Base-by-base conservation (phyloP, 306 rosid genomes). In the barrel medic (Medicago truncatula) region DNA sequence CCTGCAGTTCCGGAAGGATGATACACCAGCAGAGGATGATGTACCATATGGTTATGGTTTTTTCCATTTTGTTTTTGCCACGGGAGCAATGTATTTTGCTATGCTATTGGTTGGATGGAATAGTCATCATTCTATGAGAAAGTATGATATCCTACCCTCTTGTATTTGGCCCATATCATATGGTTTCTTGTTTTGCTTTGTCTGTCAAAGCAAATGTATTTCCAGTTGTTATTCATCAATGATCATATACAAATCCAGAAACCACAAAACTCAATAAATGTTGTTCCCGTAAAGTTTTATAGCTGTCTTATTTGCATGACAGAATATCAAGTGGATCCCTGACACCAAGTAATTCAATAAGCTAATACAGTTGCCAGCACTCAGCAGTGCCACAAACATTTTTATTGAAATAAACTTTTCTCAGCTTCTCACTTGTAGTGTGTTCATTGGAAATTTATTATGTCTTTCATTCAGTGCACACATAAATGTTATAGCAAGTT, bases 41-140 rank as follows among this genome's bases (percentile, higher is more conserved):
- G 93, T 90, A 49, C 99, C 99, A 5, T 95, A 95, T 46, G 99
- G 99, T 65, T 95, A 95, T 79, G 99, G 99, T 43, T 95, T 95
- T 91, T 95, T 95, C 85, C 99, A 95, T 80, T 90, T 95, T 76
- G 99, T 95, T 75, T 95, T 95, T 49, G 97, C 99, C 75, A 92
- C 99, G 0, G 99, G 99, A 75, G 97, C 99, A 46, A 95, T 95
- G 99, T 90, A 95, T 88, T 95, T 95, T 62, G 99, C 98, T 1
- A 95, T 95, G 99, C 91, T 95, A 39, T 85, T 95, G 85, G 91
- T 95, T 70, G 95, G 99, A 75, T 95, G 98, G 99, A 95, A 90
- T 62, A 81, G 88, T 70, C 89, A 95, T 76, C 97, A 90, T 75
- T 44, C 90, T 58, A 95, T 95, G 87, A 86, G 87, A 77, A 89